Evolutionary conservation across 495 filamentous ascomycete species (phyloP).

Genomic region (Annulohypoxylon nitens): DNA sequence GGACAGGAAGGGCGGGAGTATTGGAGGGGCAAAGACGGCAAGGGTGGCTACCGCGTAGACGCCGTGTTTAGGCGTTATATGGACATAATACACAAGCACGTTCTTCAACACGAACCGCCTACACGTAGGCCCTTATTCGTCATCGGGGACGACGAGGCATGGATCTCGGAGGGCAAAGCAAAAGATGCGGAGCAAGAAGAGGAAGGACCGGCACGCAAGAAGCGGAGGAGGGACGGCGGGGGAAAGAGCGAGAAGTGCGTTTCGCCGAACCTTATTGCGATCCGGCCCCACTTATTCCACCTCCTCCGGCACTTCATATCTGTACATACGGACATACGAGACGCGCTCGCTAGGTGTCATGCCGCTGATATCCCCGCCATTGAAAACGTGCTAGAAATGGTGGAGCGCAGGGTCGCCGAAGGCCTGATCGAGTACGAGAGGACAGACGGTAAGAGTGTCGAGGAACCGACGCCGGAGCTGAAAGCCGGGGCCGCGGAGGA

Average conservation of each 20-base stretch:
- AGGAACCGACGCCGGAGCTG: conserved; percentile 59
- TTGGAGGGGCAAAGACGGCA: conserved; percentile 85
- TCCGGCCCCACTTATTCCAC: conserved; percentile 95
- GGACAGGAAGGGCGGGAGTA: conserved; percentile 80
- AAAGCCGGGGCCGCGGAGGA: conserved; percentile 46
- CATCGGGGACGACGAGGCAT: conserved; percentile 68
- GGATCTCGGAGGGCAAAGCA: conserved; percentile 48
- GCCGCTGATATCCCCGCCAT: conserved; percentile 76
- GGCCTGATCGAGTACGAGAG: conserved; percentile 79
- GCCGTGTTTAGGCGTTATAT: conserved; percentile 88
- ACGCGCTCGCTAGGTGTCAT: conserved; percentile 76
- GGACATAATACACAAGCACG: conserved; percentile 85
- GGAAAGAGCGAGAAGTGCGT: conserved; percentile 60
- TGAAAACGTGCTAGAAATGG: conserved; percentile 71
- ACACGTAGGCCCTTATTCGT: conserved; percentile 78
- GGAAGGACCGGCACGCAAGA: conserved; percentile 67
- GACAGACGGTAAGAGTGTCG: conserved; percentile 66
- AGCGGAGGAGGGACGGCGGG: conserved; percentile 65
- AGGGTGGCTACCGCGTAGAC: conserved; percentile 90
- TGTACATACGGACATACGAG: conserved; percentile 81
- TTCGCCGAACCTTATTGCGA: conserved; percentile 80
- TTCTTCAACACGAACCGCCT: conserved; percentile 73
- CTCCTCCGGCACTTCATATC: conserved; percentile 84
- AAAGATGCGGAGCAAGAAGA: conserved; percentile 53
- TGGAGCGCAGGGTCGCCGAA: conserved; percentile 75